Evolutionary conservation across 2,329 filamentous ascomycete genomes (phyloP).

Genomic region (Lasiodiplodia sp.): DNA sequence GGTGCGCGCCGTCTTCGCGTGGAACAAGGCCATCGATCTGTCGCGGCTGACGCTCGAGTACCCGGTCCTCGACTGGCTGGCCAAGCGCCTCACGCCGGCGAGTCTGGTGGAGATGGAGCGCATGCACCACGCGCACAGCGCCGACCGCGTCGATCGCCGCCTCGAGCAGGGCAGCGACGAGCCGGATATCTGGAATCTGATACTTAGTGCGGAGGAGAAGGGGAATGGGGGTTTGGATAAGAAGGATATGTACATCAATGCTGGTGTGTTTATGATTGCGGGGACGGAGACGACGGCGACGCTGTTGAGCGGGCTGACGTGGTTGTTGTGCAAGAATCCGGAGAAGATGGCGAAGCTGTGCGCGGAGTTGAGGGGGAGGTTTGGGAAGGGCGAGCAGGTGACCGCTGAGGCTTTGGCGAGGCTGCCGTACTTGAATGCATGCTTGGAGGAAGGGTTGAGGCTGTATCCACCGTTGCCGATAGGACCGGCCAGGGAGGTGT

Average conservation of each 20-base stretch:
- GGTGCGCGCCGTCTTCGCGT: slow-evolving; percentile 41
- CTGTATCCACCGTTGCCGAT: neutral
- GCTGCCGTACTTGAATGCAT: neutral
- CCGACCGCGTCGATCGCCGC: slow-evolving; percentile 36
- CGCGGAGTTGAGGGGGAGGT: neutral
- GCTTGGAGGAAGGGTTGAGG: neutral
- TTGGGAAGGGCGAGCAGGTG: neutral
- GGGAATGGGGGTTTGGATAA: slow-evolving; percentile 36
- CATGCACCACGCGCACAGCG: neutral
- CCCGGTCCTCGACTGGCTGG: neutral
- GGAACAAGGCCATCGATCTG: slow-evolving; percentile 31
- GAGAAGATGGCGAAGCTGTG: neutral
- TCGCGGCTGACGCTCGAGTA: neutral
- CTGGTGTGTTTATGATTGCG: slow-evolving; percentile 49
- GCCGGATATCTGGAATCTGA: slow-evolving; percentile 50
- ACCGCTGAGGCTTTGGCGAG: neutral
- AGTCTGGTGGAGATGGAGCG: neutral
- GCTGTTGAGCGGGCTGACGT: slow-evolving; percentile 48
- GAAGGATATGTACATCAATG: slow-evolving; percentile 47
- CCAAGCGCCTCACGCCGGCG: neutral
- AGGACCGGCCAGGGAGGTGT: neutral
- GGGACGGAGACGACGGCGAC: slow-evolving; percentile 57
- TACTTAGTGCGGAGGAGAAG: slow-evolving; percentile 27
- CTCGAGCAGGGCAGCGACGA: slow-evolving; percentile 32
- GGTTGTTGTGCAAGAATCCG: slow-evolving; percentile 34